Evolutionary conservation across 1,284 basidiomycete species (phyloP).

Genomic region (Rugosomyces carneus): DNA sequence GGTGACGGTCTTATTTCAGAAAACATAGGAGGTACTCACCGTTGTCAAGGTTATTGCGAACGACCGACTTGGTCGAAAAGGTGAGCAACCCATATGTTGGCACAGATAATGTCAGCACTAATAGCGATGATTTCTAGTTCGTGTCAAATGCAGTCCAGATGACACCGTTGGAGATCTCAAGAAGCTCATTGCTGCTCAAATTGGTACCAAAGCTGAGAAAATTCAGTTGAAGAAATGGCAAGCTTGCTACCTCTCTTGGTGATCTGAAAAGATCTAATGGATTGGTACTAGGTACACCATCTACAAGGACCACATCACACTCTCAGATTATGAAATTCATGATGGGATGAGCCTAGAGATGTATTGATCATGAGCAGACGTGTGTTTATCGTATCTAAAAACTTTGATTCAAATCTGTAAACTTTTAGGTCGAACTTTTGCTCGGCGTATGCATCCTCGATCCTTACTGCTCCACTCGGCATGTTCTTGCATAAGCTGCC

Average conservation of each 20-base stretch:
- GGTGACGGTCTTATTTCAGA: slow-evolving; percentile 24
- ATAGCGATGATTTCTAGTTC: slow-evolving; percentile 44
- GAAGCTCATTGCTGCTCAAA: slow-evolving; percentile 95
- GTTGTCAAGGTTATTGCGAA: slow-evolving; percentile 82
- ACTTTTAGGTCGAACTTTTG: neutral
- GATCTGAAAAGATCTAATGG: neutral
- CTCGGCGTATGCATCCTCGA: too few relatives aligned
- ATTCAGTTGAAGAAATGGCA: slow-evolving; percentile 97
- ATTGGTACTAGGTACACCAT: slow-evolving; percentile 71
- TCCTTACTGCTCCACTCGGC: too few relatives aligned
- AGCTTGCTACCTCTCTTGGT: slow-evolving; percentile 21
- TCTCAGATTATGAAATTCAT: slow-evolving; percentile 91
- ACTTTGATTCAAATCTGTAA: neutral
- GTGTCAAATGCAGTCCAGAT: slow-evolving; percentile 89
- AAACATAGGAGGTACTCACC: neutral
- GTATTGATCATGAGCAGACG: slow-evolving; percentile 52
- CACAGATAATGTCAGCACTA: neutral
- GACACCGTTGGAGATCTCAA: slow-evolving; percentile 98
- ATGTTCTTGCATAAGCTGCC: too few relatives aligned
- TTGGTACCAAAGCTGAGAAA: slow-evolving; percentile 80
- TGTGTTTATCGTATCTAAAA: neutral
- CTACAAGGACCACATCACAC: slow-evolving; percentile 92
- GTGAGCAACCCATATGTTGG: slow-evolving; percentile 33
- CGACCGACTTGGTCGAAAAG: slow-evolving; percentile 95
- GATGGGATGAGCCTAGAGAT: slow-evolving; percentile 94